Conservation (phyloP, 345 rosid species). For the Lumnitzera racemosa region DNA sequence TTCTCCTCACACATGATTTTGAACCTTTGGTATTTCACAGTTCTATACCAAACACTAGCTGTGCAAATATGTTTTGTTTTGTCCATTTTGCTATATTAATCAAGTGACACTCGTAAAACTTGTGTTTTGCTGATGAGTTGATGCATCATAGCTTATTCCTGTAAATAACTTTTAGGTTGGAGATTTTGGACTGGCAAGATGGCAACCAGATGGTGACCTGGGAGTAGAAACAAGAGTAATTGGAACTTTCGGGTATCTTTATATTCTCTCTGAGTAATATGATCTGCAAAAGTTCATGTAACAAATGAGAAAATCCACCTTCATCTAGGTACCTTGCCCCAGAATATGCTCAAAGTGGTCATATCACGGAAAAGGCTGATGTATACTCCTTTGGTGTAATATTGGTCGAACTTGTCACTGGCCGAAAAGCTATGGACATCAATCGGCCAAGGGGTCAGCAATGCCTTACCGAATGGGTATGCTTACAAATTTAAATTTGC, state of each 20-base stretch:
- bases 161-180: slow-evolving; percentile 55
- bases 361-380: slow-evolving; percentile 95
- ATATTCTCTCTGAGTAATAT: background rate
- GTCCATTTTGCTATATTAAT: too few species aligned
- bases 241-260: slow-evolving; percentile 84
- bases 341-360: slow-evolving; percentile 95
- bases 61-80: too few species aligned
- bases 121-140: background rate
- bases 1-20: slow-evolving; percentile 93
- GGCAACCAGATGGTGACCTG: slow-evolving; percentile 97
- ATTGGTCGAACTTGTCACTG: slow-evolving; percentile 89
- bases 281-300: background rate
- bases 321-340: slow-evolving; percentile 80
- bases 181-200: slow-evolving; percentile 95
- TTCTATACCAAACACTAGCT: too few species aligned
- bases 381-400: slow-evolving; percentile 94
- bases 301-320: background rate
- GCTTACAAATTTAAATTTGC: background rate
- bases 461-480: slow-evolving; percentile 96
- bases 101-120: too few species aligned
- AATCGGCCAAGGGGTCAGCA: slow-evolving; percentile 88
- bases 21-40: slow-evolving; percentile 64
- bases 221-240: slow-evolving; percentile 93
- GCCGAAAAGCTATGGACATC: slow-evolving; percentile 93
- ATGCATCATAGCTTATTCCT: slow-evolving; percentile 5